Evolutionary conservation across 208 protist genomes (phyloP).

Genomic region (Lotmaria passim): DNA sequence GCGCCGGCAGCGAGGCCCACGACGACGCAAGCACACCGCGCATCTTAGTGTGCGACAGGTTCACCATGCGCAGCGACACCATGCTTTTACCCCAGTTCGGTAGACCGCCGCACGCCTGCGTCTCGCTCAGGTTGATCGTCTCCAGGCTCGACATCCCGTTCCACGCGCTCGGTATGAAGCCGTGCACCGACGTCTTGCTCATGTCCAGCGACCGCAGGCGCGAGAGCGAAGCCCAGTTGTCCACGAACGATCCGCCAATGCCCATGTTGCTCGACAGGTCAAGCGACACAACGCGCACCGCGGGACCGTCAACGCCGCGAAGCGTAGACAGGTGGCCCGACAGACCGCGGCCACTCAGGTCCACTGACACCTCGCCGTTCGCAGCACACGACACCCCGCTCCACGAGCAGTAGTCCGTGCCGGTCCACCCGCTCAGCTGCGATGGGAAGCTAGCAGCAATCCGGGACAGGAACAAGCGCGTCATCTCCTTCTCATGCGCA

Average conservation of each 20-base stretch:
- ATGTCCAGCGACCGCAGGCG: constrained; percentile 31
- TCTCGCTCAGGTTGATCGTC: constrained; percentile 19
- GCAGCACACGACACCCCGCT: constrained; percentile 27
- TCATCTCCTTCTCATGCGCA: background rate
- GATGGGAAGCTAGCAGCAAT: constrained; percentile 1
- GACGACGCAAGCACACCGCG: constrained; percentile 2
- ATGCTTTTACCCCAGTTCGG: constrained; percentile 20
- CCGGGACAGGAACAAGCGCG: constrained; percentile 11
- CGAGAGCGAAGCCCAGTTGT: constrained; percentile 26
- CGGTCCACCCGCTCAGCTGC: constrained; percentile 22
- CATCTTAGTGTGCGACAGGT: background rate
- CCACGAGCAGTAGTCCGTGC: constrained; percentile 33
- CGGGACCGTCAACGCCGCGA: constrained; percentile 6
- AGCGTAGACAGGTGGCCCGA: constrained; percentile 6
- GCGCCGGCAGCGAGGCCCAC: constrained; percentile 5
- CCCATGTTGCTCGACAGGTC: constrained; percentile 27
- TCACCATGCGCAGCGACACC: constrained; percentile 1
- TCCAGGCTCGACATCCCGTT: constrained; percentile 24
- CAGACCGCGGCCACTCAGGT: constrained; percentile 22
- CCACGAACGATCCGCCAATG: constrained; percentile 15
- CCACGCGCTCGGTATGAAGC: constrained; percentile 27
- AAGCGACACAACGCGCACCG: constrained; percentile 14
- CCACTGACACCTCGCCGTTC: constrained; percentile 29
- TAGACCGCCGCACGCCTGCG: constrained; percentile 26
- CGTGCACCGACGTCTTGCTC: constrained; percentile 21